Evolutionary conservation across 495 filamentous ascomycete genomes (phyloP), one percentile per base, ranked within the genome.

Genomic region (Mytilinidion resinicola): DNA sequence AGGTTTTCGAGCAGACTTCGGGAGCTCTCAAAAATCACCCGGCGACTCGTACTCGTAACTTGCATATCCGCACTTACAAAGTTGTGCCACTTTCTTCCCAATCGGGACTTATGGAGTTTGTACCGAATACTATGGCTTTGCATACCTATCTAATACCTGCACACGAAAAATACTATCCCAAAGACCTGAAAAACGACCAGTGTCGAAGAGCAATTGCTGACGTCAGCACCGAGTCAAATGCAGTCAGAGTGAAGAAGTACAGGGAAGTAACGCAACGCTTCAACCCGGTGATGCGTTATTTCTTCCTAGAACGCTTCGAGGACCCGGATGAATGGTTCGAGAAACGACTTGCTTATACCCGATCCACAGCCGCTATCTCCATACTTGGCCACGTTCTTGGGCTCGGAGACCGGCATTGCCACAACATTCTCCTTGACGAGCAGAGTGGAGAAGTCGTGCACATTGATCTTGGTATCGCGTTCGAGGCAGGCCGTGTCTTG

Each of bases 281-380:
- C 72, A 85, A 89, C 43, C 95, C 95, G 0, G 92, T 96, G n/a
- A 85, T 97, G 84, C 83, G 85, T 36, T 95, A 90, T 69, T 99
- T 97, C 77, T 96, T 97, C 72, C 88, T 96, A 78, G 91, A 99
- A 69, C 85, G 85, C 44, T 99, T 96, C 70, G 80, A 85, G 15
- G 91, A 95, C 63, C 93, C 93, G 4, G 91, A 97, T 67, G 90
- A 95, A 62, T 98, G 93, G 93, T 97, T 96, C 65, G 80, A 79
- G 49, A 85, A 82, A 58, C 81, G 93, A 30, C 80, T 95, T 5
- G 87, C 90, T 3, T 99, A 97, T 69, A 96, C 90, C 0, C 80
- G 93, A 53, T 91, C 86, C 47, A 96, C 91, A 1, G 95, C 93
- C 12, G 90, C 92, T 36, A 90, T 96, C 59, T 96, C 91, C 1